Conservation (phyloP, 2,329 filamentous ascomycete genomes). For the Clonostachys rhizophaga region DNA sequence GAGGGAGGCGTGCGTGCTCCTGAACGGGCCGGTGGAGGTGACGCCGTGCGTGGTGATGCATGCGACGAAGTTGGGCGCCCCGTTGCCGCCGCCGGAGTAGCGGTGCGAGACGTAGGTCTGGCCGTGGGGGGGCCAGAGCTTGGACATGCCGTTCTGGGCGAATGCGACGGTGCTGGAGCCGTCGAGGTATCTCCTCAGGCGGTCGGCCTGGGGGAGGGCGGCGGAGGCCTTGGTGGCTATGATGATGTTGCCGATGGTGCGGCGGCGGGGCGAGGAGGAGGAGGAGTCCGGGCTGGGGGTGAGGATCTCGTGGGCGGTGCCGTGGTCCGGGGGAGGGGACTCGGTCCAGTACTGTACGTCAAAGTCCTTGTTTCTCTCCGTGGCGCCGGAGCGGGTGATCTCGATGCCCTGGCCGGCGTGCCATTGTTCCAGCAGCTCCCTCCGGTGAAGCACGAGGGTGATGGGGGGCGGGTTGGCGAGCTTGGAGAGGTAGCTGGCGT, state of each 20-base stretch:
- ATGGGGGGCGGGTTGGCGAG: conserved; percentile 62
- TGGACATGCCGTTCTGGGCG: conserved; percentile 84
- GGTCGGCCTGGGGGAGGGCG: conserved; percentile 56
- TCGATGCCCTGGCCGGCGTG: conserved; percentile 33
- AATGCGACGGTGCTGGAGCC: conserved; percentile 71
- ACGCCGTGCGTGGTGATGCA: conserved; percentile 59
- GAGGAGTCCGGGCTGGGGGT: conserved; percentile 11
- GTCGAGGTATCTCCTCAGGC: conserved; percentile 58
- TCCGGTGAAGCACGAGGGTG: conserved; percentile 73
- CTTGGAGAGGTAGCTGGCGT: conserved; percentile 67
- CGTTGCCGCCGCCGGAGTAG: conserved; percentile 13
- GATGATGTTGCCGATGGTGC: conserved; percentile 65
- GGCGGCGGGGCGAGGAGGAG: background rate
- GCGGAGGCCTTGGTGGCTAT: conserved; percentile 71
- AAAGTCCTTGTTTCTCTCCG: conserved; percentile 25
- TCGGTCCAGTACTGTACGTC: conserved; percentile 51
- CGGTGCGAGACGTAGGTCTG: conserved; percentile 32
- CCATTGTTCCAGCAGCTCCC: conserved; percentile 44
- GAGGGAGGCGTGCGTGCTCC: conserved; percentile 45
- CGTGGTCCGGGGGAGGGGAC: conserved; percentile 20
- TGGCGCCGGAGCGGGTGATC: conserved; percentile 29
- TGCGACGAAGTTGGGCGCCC: conserved; percentile 64
- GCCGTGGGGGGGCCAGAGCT: conserved; percentile 50
- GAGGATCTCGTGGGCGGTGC: conserved; percentile 32
- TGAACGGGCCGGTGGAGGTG: conserved; percentile 42